These are phyloP conservation scores for Codiaeum variegatum DNA, from an alignment of 441 rosid species.

Conservation along the genomic window DNA sequence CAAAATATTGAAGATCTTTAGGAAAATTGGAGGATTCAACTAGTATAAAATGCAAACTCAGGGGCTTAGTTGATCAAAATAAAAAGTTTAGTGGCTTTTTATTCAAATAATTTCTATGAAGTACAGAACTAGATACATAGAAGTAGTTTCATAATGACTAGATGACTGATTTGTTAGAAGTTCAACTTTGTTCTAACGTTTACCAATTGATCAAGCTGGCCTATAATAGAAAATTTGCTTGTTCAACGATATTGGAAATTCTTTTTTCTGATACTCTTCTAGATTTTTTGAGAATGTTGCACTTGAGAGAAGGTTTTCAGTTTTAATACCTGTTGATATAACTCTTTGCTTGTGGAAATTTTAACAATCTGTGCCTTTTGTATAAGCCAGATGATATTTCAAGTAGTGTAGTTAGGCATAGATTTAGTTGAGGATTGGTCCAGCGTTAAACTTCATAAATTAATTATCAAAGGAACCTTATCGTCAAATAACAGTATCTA, in stretches of 20 bases:
- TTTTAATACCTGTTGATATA: background rate
- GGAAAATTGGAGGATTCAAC: background rate
- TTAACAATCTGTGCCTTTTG: background rate
- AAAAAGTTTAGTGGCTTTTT: background rate
- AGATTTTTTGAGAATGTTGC: background rate
- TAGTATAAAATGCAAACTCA: background rate
- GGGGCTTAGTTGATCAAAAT: background rate
- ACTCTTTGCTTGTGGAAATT: background rate
- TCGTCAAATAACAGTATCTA: background rate
- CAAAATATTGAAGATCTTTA: background rate
- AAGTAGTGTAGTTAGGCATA: background rate
- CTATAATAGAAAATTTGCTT: background rate
- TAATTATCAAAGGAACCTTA: background rate
- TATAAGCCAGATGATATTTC: background rate
- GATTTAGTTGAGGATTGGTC: background rate
- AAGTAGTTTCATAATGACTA: background rate
- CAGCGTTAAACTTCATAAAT: background rate
- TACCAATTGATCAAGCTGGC: background rate
- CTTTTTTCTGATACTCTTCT: background rate
- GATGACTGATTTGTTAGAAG: background rate
- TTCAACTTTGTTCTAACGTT: background rate
- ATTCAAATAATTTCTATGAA: background rate
- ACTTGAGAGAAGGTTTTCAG: background rate
- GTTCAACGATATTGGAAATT: background rate
- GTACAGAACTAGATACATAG: background rate